Evolutionary conservation across 495 filamentous ascomycete genomes (phyloP).

Genomic region (Chaetomium fimeti): DNA sequence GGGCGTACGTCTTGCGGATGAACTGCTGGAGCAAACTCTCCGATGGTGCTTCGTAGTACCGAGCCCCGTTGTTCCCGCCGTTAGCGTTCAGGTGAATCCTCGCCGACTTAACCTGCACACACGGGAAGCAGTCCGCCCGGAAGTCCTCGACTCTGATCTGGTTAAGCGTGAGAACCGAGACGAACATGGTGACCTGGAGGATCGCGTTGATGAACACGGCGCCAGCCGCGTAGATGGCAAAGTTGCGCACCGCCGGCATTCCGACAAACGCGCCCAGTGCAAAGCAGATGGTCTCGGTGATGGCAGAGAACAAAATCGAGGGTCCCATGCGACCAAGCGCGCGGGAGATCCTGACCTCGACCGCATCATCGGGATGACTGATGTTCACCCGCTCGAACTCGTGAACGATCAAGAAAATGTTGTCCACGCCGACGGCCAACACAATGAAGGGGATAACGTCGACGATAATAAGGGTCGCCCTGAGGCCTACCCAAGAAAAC

Average conservation of each 20-base stretch:
- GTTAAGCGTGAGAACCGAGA: slow-evolving; percentile 86
- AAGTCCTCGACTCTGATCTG: slow-evolving; percentile 80
- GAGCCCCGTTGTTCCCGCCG: slow-evolving; percentile 37
- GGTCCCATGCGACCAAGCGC: slow-evolving; percentile 93
- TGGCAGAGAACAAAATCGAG: slow-evolving; percentile 91
- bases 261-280: slow-evolving; percentile 88
- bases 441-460: slow-evolving; percentile 98
- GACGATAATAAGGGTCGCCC: slow-evolving; percentile 94
- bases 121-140: slow-evolving; percentile 92
- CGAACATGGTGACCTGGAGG: slow-evolving; percentile 93
- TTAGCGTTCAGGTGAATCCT: slow-evolving; percentile 48
- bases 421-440: slow-evolving; percentile 93
- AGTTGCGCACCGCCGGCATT: slow-evolving; percentile 97
- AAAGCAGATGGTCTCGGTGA: slow-evolving; percentile 91
- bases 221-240: slow-evolving; percentile 92
- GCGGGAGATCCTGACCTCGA: slow-evolving; percentile 80
- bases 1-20: slow-evolving; percentile 85
- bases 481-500: slow-evolving; percentile 84
- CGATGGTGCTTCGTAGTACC: slow-evolving; percentile 65
- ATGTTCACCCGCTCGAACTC: slow-evolving; percentile 95
- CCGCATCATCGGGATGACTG: slow-evolving; percentile 77
- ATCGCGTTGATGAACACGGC: slow-evolving; percentile 96
- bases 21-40: slow-evolving; percentile 79
- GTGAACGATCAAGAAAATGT: slow-evolving; percentile 97
- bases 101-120: slow-evolving; percentile 68